Evolutionary conservation across 768 basidiomycete genomes (phyloP), one percentile per base, ranked within the genome.

Genomic region (Mycena vitilis): DNA sequence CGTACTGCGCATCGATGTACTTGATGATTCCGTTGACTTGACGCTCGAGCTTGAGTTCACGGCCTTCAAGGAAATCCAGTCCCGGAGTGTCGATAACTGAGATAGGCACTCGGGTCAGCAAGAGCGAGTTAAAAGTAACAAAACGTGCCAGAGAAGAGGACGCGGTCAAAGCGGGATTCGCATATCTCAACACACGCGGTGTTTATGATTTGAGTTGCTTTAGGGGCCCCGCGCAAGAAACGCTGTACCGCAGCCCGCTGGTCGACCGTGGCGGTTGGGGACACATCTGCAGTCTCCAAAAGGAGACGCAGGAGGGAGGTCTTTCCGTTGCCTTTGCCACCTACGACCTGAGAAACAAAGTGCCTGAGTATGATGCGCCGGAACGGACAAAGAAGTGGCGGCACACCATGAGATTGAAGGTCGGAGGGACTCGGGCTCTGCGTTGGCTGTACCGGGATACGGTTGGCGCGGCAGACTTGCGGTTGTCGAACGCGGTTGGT

Each of bases 71-170:
- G 76, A 94, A 94, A 75, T 95, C 93, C 57, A 95, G 80, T 7
- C 94, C 94, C 36, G 94, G 94, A 2, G 95, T 95, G 73, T 96
- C 94, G 69, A 94, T 91, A 64, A 93, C 92, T 16, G 91, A 91
- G 72, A 96, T 85, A 23, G 91, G 78, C 52, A 95, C 82, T 44
- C 94, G 85, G 77, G 44, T 45, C 44, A 45, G 44, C 44, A 16
- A 2, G 15, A 18, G 44, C 44, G 6, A 20, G 18, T 45, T 45
- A 45, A 45, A 8, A 45, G 44, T 45, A 16, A 7, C 3, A 13
- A 3, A 18, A 45, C 44, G 15, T 45, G 44, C 44, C 44, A 16
- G 91, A 91, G 72, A 96, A 86, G 25, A 91, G 78, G 53, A 95
- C 82, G 44, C 94, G 85, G 77, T 95, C 94, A 73, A 89, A 91